These are phyloP conservation scores for Naganishia randhawae DNA, from an alignment of 768 basidiomycete genomes.

Conservation along the genomic window DNA sequence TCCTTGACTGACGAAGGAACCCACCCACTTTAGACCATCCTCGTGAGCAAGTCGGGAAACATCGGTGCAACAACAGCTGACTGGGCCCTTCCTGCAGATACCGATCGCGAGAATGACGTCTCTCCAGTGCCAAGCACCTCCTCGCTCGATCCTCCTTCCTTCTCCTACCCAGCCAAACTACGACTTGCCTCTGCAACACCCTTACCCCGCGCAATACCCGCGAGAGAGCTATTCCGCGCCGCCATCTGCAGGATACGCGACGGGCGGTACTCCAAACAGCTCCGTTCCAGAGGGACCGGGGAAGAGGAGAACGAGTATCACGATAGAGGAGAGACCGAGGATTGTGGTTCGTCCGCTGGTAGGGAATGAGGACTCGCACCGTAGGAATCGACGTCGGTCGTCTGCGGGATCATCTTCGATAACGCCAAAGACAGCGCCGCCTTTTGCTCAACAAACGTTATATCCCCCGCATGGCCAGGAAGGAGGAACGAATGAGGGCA, in stretches of 20 bases:
- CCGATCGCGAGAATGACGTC: background rate
- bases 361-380: background rate
- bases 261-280: background rate
- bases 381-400: background rate
- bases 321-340: constrained; percentile 9
- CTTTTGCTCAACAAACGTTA: background rate
- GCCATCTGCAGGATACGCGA: background rate
- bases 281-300: background rate
- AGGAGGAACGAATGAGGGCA: background rate
- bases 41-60: too few relatives aligned
- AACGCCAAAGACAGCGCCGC: background rate
- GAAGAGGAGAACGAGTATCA: constrained; percentile 2
- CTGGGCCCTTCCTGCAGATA: background rate
- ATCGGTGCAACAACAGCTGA: background rate
- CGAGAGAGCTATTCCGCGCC: background rate
- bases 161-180: constrained; percentile 1
- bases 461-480: too few relatives aligned
- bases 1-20: too few relatives aligned
- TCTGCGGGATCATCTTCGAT: background rate
- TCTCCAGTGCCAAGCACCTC: background rate
- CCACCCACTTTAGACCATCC: too few relatives aligned
- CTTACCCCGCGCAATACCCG: background rate
- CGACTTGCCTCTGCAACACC: background rate
- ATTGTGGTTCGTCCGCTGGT: constrained; percentile 7
- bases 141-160: constrained; percentile 9